These are phyloP conservation scores for Crepidotus variabilis DNA, from an alignment of 768 basidiomycete species.

Conservation along the genomic window DNA sequence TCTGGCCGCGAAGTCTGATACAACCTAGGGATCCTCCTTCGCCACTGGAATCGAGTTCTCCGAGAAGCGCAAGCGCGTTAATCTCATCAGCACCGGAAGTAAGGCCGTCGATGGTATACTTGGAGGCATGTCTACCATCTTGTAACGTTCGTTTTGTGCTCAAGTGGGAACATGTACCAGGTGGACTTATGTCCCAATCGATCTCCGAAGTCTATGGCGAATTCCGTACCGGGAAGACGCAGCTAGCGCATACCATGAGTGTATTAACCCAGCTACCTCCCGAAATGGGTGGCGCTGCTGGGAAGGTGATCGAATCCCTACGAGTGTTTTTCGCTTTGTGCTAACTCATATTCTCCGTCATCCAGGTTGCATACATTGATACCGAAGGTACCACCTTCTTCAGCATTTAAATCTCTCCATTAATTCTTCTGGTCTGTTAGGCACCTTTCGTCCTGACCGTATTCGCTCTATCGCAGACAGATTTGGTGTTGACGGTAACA, in stretches of 20 bases:
- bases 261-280: conserved; percentile 86
- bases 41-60: conserved; percentile 90
- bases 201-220: conserved; percentile 98
- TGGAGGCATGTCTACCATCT: conserved; percentile 54
- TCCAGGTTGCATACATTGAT: conserved; percentile 86
- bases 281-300: conserved; percentile 87
- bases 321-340: background rate
- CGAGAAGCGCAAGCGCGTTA: conserved; percentile 76
- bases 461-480: conserved; percentile 88
- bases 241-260: conserved; percentile 93
- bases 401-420: background rate
- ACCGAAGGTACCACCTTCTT: conserved; percentile 57
- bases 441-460: conserved; percentile 94
- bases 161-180: conserved; percentile 29
- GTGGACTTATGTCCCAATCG: conserved; percentile 88
- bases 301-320: conserved; percentile 52
- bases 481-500: conserved; percentile 87
- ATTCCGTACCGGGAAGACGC: conserved; percentile 94
- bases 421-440: conserved; percentile 31
- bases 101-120: conserved; percentile 87
- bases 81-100: conserved; percentile 87
- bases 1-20: background rate
- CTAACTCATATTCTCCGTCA: background rate
- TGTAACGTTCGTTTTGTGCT: background rate
- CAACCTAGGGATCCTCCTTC: conserved; percentile 79